Conservation (phyloP, 768 basidiomycete species). For the Sistotremastrum niveocremeum region DNA sequence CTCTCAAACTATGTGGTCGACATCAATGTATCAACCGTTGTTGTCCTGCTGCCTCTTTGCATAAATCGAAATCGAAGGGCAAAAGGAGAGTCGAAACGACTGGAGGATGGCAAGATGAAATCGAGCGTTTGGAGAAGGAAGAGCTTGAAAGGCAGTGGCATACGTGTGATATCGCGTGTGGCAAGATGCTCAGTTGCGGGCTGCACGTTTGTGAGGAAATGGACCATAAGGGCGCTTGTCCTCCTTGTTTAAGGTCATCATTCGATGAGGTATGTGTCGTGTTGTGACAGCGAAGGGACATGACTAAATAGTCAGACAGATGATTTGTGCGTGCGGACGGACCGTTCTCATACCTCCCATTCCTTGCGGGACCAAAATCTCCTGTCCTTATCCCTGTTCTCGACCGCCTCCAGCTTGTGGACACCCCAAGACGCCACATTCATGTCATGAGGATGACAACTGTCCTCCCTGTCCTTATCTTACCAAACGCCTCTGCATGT, state of each 20-base stretch:
- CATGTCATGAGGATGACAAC: conserved; percentile 61
- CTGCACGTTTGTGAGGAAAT: conserved; percentile 64
- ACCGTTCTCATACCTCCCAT: conserved; percentile 84
- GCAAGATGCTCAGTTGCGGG: conserved; percentile 58
- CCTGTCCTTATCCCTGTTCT: conserved; percentile 71
- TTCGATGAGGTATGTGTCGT: conserved; percentile 68
- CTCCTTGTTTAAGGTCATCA: conserved; percentile 70
- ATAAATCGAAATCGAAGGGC: conserved; percentile 34
- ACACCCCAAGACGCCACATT: conserved; percentile 63
- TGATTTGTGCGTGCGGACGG: conserved; percentile 74
- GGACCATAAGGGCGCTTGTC: conserved; percentile 78
- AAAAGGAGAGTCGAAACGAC: conserved; percentile 21
- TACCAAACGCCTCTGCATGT: conserved; percentile 69
- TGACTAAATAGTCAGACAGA: conserved; percentile 19
- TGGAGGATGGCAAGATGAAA: conserved; percentile 34
- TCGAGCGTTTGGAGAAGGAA: conserved; percentile 25
- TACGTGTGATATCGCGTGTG: conserved; percentile 73
- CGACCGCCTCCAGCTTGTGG: conserved; percentile 64
- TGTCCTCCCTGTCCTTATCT: conserved; percentile 89
- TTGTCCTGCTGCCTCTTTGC: conserved; percentile 72
- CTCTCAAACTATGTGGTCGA: conserved; percentile 68
- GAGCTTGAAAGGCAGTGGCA: conserved; percentile 59
- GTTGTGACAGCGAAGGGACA: background rate
- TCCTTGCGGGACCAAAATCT: conserved; percentile 69
- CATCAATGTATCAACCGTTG: conserved; percentile 80